Evolutionary conservation across 139 green algal species (phyloP), one percentile per base, ranked within the genome.

Genomic region (Pedinophyceae sp.): DNA sequence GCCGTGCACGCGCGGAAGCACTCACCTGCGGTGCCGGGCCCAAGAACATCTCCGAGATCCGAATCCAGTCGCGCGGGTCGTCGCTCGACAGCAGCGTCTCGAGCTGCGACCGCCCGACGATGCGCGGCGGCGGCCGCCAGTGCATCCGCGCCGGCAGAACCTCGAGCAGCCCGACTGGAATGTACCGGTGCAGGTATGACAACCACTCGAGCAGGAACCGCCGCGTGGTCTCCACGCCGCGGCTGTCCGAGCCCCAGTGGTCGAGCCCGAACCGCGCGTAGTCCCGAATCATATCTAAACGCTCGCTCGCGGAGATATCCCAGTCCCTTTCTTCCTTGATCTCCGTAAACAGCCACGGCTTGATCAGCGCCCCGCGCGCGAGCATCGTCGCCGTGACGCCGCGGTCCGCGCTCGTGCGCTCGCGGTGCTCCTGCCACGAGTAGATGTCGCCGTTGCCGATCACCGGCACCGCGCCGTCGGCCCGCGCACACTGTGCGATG

Each of bases 261-360:
- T 89, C 70, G 41, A 98, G 69, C 6, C 91, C 89, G 10, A 62
- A 71, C 7, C 22, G 47, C 56, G 51, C 73, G 57, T 85, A 97
- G 0, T 62, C 26, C 54, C 78, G 76, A 40, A 95, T 53, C 15
- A 96, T 48, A 52, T 95, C 89, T 15, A 98, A 60, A 0, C 90
- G 68, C 80, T 98, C 89, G 1, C 50, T 27, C 7, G 83, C 71
- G 43, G 50, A 79, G 64, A 98, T 98, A 78, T 98, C 90, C 79
- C 86, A 95, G 63, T 94, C 69, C 3, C 90, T 75, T 60, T 76
- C 73, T 73, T 98, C 89, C 65, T 88, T 84, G 55, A 97, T 96
- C 72, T 94, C 85, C 2, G 83, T 89, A 70, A 96, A 92, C 28
- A 98, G 56, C 90, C 91, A 98, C 15, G 91, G 91, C 78, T 98